phyloP scores from a whole-genome alignment of 2,329 filamentous ascomycete genomes.

The Fulvia fulva region DNA sequence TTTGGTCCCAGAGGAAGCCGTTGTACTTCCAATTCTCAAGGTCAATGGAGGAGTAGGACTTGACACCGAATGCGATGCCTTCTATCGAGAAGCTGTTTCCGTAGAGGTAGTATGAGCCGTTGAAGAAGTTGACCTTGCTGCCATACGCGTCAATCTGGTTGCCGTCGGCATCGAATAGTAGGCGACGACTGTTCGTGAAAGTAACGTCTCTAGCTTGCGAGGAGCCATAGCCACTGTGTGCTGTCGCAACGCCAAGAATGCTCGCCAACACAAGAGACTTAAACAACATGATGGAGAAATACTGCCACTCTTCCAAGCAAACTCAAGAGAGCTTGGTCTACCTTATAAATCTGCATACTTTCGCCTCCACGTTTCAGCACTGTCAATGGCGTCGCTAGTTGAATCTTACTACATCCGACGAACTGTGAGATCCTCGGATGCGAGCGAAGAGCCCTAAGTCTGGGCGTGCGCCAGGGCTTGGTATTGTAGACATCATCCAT shows the following conservation, averaged over 20 bases:
- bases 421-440: not conserved
- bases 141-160: constrained; percentile 28
- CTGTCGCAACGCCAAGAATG: not conserved
- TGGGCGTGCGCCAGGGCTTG: not conserved
- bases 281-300: not conserved
- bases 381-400: not conserved
- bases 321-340: not conserved
- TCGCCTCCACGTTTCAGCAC: not conserved
- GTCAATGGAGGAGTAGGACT: constrained; percentile 24
- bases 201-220: constrained; percentile 13
- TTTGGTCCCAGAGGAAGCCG: constrained; percentile 23
- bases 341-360: not conserved
- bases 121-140: constrained; percentile 25
- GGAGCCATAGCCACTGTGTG: not conserved
- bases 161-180: constrained; percentile 25
- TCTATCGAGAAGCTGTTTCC: constrained; percentile 26
- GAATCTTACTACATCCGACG: not conserved
- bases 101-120: constrained; percentile 26
- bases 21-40: constrained; percentile 24
- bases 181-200: constrained; percentile 21
- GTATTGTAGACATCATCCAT: not conserved
- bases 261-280: not conserved
- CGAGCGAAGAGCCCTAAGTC: constrained; percentile 5
- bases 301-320: not conserved
- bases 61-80: constrained; percentile 24